Evolutionary conservation across 352 stramenopile genomes (phyloP), one percentile per base, ranked within the genome.

Genomic region (Phytophthora syringae): DNA sequence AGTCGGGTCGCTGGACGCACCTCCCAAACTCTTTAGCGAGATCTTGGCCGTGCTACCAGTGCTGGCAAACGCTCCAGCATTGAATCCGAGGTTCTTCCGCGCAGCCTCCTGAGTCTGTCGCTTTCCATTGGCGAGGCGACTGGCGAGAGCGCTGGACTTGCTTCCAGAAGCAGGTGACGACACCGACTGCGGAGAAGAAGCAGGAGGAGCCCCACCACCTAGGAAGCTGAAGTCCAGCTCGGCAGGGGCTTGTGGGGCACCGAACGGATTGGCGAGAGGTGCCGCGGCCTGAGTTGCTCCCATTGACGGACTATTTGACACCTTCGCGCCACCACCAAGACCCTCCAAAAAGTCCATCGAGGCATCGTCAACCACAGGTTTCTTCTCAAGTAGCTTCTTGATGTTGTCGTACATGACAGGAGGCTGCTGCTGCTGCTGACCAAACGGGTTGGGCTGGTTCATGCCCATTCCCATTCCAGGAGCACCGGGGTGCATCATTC

Each of bases 321-420:
- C 52, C 37, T 64, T 72, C 10, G 44, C 45, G 7, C 72, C 70
- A 27, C 67, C 37, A n/a, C 81, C 82, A 20, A 90, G 69, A 30
- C 80, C 79, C 64, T 89, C 79, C 34, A 91, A 57, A 55, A 89
- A 89, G 34, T 91, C 78, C 76, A 91, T 84, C 1, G 79, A 88
- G 1, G 78, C 70, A 21, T 74, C 52, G 60, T 89, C 82, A 42
- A 84, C 79, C 7, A 76, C 84, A 30, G 84, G 78, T 57, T 91
- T 92, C 48, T 92, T 82, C 69, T 90, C 76, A 1, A 92, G 69
- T 13, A 92, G 64, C 60, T 92, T 90, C 77, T 90, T 89, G 75
- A 91, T 92, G 64, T 86, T 92, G 68, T 92, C 84, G 71, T 92
- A 92, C 78, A 92, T 90, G 52, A 90, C 71, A 2, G 76, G 78